phyloP scores from a whole-genome alignment of 2,329 filamentous ascomycete genomes.

The Aspergillus sp. region DNA sequence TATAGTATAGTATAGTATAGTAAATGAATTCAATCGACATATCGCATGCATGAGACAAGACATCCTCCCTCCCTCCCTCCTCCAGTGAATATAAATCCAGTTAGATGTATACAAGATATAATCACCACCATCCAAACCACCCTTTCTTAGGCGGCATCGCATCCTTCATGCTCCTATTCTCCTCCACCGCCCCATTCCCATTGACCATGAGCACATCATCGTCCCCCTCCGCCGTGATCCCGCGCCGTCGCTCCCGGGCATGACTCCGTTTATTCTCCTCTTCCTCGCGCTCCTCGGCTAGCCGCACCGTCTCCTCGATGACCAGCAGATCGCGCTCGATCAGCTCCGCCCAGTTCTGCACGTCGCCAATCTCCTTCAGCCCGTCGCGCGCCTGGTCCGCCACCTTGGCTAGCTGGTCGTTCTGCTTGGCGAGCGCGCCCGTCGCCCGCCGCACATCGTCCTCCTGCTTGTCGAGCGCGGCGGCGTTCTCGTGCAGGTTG shows the following conservation, averaged over 20 bases:
- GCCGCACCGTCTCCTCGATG: slow-evolving; percentile 41
- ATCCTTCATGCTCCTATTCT: slow-evolving; percentile 4
- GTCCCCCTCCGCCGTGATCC: no score
- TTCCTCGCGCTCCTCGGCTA: slow-evolving; percentile 29
- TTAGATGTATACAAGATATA: not conserved
- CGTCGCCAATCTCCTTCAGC: slow-evolving; percentile 61
- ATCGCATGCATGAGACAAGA: not conserved
- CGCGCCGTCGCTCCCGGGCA: no score
- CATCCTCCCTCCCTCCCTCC: no score
- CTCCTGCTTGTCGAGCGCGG: slow-evolving; percentile 56
- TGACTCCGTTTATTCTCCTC: not conserved
- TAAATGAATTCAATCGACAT: not conserved
- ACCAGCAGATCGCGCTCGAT: slow-evolving; percentile 50
- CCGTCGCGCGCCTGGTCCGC: slow-evolving; percentile 54
- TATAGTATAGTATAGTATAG: not conserved
- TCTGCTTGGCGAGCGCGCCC: slow-evolving; percentile 51
- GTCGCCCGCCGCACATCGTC: slow-evolving; percentile 50
- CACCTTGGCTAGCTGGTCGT: slow-evolving; percentile 53
- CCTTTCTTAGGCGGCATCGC: slow-evolving; percentile 5
- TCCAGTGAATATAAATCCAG: no score
- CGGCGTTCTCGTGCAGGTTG: slow-evolving; percentile 55
- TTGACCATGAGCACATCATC: not conserved
- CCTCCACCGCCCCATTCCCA: not conserved
- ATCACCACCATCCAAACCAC: slow-evolving; percentile 12
- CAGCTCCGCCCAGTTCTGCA: slow-evolving; percentile 65